A percentile compares a stretch with the other conserved stretches of the same genome.
Evolutionary conservation across 345 rosid genomes (phyloP).

Genomic region (Aquilaria sinensis): DNA sequence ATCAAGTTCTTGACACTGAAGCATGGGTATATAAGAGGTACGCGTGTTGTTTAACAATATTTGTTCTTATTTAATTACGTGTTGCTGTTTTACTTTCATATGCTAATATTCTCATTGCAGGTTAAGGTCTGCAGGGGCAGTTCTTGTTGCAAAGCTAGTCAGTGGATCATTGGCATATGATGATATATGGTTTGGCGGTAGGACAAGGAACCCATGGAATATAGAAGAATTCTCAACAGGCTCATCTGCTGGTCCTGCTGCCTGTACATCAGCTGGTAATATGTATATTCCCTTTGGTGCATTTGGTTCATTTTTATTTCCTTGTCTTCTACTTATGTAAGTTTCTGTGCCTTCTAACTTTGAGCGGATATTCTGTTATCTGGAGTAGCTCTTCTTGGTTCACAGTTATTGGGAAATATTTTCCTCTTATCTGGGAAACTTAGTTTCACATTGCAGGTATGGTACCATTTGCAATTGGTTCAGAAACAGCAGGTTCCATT

Average conservation of each 20-base stretch:
- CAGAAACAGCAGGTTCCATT: constrained; percentile 89
- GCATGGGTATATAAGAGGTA: constrained; percentile 93
- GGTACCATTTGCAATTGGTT: constrained; percentile 94
- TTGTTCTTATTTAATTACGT: not conserved
- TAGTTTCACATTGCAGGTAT: constrained; percentile 30
- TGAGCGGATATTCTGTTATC: not conserved
- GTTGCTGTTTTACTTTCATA: not conserved
- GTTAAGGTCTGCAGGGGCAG: constrained; percentile 69
- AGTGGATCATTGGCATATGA: constrained; percentile 80
- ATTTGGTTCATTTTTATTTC: too few species aligned
- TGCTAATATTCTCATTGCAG: constrained; percentile 18
- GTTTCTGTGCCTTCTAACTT: not conserved
- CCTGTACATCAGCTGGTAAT: constrained; percentile 83
- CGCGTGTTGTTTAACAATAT: not conserved
- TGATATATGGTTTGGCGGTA: constrained; percentile 89
- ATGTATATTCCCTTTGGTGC: not conserved
- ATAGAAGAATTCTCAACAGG: constrained; percentile 87
- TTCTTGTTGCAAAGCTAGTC: constrained; percentile 86
- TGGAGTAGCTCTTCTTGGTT: too few species aligned
- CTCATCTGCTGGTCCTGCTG: constrained; percentile 91
- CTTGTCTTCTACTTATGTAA: not conserved
- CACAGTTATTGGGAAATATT: not conserved
- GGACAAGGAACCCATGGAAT: constrained; percentile 93
- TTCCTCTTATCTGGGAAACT: not conserved
- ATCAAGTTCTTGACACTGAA: constrained; percentile 65